Conservation (phyloP, 2,329 filamentous ascomycete species). For the Nothomitra cinnamomea region DNA sequence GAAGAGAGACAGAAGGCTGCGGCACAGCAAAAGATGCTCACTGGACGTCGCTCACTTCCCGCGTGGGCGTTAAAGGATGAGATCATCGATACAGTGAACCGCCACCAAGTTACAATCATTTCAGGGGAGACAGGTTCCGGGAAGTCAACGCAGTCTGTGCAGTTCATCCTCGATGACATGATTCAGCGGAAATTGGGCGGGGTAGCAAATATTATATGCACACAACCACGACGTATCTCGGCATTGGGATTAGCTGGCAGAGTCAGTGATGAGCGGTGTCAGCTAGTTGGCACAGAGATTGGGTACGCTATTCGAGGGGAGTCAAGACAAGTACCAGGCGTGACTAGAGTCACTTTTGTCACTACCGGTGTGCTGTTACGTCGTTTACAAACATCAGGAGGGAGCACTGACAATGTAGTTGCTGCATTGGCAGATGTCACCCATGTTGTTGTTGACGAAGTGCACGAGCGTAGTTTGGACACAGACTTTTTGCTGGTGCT, state of each 20-base stretch:
- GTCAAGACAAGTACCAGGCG: constrained; percentile 49
- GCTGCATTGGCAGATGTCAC: constrained; percentile 76
- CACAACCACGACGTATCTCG: constrained; percentile 86
- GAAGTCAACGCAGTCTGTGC: constrained; percentile 92
- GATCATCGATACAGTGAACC: constrained; percentile 58
- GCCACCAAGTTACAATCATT: constrained; percentile 83
- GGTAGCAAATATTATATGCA: constrained; percentile 81
- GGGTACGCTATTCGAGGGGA: constrained; percentile 88
- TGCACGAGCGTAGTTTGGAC: constrained; percentile 87
- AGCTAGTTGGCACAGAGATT: constrained; percentile 66
- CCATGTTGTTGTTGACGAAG: constrained; percentile 90
- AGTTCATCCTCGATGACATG: constrained; percentile 86
- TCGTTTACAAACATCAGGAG: constrained; percentile 78
- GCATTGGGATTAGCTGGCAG: constrained; percentile 86
- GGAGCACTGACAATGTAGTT: constrained; percentile 43
- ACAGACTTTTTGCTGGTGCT: constrained; percentile 87
- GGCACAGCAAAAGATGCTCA: constrained; percentile 58
- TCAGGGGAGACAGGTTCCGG: constrained; percentile 93
- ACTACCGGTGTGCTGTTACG: constrained; percentile 87
- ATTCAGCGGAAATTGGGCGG: constrained; percentile 60
- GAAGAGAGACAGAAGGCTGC: constrained; percentile 44
- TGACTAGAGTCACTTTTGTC: constrained; percentile 85
- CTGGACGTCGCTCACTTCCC: constrained; percentile 55
- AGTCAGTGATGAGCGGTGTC: constrained; percentile 81
- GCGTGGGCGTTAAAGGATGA: constrained; percentile 71